These are phyloP conservation scores for Kwoniella dejecticola DNA, from an alignment of 768 basidiomycete species.

Conservation along the genomic window DNA sequence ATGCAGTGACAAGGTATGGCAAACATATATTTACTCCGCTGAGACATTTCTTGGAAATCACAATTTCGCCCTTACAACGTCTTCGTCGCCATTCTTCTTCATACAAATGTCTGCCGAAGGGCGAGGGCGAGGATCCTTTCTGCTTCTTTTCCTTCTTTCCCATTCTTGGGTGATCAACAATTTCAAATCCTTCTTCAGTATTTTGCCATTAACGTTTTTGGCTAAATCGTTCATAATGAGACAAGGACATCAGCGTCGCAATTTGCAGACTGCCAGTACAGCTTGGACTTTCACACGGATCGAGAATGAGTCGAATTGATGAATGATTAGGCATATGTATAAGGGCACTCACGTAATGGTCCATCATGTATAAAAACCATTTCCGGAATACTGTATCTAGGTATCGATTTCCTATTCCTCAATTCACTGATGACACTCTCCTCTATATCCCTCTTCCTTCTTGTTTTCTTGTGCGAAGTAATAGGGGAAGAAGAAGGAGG, in stretches of 20 bases:
- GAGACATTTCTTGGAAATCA: no score
- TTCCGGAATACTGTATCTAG: conserved; percentile 27
- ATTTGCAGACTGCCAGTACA: not conserved
- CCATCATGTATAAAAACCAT: conserved; percentile 33
- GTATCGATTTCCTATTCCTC: conserved; percentile 20
- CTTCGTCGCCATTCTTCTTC: not conserved
- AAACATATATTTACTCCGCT: not conserved
- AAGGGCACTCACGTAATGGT: conserved; percentile 32
- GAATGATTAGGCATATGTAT: no score
- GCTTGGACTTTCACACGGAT: no score
- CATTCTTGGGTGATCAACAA: conserved; percentile 27
- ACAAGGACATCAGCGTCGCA: not conserved
- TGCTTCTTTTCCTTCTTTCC: conserved; percentile 10
- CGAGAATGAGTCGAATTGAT: no score
- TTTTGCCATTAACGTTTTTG: conserved; percentile 47
- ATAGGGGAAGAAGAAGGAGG: not conserved
- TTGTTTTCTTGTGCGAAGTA: not conserved
- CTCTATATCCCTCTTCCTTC: conserved; percentile 15
- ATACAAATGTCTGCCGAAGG: no score
- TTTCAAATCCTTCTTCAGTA: conserved; percentile 46
- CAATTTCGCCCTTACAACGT: conserved; percentile 14
- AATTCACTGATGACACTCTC: conserved; percentile 19
- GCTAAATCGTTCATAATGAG: conserved; percentile 12
- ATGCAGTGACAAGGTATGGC: no score
- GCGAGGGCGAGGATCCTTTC: no score